Percentiles rank a stretch among this genome's conserved stretches.
phyloP scores from a whole-genome alignment of 2,329 filamentous ascomycete genomes.

The Stachybotrys echinatus region DNA sequence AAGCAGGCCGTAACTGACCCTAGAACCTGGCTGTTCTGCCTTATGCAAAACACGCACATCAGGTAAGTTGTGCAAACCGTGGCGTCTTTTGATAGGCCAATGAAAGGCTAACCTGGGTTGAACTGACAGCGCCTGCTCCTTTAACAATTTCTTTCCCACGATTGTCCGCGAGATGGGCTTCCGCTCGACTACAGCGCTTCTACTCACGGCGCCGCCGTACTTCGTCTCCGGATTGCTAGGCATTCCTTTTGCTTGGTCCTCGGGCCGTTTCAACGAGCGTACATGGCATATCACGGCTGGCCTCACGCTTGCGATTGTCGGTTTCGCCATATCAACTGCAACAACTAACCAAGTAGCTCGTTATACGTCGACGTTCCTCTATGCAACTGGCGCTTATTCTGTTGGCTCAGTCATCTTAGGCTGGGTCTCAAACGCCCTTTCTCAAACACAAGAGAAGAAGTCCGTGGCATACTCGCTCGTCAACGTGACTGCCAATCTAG shows the following conservation, averaged over 20 bases:
- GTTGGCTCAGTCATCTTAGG: slow-evolving; percentile 42
- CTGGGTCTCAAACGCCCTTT: slow-evolving; percentile 37
- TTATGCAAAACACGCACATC: slow-evolving; percentile 11
- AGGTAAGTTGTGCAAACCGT: slow-evolving; percentile 2
- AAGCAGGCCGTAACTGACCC: slow-evolving; percentile 9
- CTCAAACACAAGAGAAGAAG: slow-evolving; percentile 44
- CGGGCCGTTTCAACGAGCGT: slow-evolving; percentile 41
- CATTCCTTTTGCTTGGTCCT: slow-evolving; percentile 42
- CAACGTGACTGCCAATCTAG: slow-evolving; percentile 39
- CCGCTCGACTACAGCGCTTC: slow-evolving; percentile 10
- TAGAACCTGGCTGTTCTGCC: slow-evolving; percentile 9
- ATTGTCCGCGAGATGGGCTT: slow-evolving; percentile 13
- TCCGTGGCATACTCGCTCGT: slow-evolving; percentile 42
- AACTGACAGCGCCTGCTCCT: slow-evolving; percentile 8
- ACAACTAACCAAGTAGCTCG: slow-evolving; percentile 33
- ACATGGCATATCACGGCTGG: slow-evolving; percentile 44
- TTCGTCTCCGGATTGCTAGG: slow-evolving; percentile 29
- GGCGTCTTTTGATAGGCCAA: no score
- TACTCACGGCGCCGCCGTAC: slow-evolving; percentile 13
- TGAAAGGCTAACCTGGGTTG: background rate
- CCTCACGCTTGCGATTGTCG: slow-evolving; percentile 32
- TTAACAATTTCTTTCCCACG: slow-evolving; percentile 14
- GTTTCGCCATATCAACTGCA: slow-evolving; percentile 32
- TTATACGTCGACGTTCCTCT: slow-evolving; percentile 36
- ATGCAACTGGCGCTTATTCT: slow-evolving; percentile 34